phyloP scores from a whole-genome alignment of 192 early-diverging fungal genomes.

The Helicostylum pulchrum region DNA sequence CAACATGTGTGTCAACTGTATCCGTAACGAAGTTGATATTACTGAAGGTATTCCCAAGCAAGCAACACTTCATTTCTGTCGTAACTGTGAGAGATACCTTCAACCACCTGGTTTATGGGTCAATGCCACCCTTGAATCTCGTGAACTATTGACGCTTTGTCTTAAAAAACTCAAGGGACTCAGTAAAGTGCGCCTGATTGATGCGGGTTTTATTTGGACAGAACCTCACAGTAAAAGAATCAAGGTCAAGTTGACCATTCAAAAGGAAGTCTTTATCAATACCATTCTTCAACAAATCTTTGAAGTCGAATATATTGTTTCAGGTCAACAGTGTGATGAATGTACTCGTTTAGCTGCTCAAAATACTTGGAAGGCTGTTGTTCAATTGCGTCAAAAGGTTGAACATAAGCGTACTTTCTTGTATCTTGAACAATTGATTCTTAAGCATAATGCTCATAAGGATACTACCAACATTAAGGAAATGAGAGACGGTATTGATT shows the following conservation, averaged over 20 bases:
- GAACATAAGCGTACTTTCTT: conserved; percentile 98
- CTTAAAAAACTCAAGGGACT: conserved; percentile 90
- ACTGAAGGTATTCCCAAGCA: conserved; percentile 99
- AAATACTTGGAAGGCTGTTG: conserved; percentile 96
- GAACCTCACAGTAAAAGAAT: conserved; percentile 84
- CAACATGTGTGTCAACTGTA: conserved; percentile 98
- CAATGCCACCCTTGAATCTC: conserved; percentile 78
- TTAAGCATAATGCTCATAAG: conserved; percentile 95
- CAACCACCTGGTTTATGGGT: conserved; percentile 95
- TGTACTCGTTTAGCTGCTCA: conserved; percentile 94
- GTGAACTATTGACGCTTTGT: conserved; percentile 89
- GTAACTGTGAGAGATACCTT: conserved; percentile 94
- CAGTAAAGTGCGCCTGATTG: conserved; percentile 89
- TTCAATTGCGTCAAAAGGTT: conserved; percentile 98
- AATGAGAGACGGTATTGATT: conserved; percentile 93
- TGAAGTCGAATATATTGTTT: conserved; percentile 91
- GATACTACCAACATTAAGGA: conserved; percentile 99
- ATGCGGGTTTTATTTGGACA: conserved; percentile 98
- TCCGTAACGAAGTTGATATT: conserved; percentile 95
- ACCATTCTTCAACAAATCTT: conserved; percentile 97
- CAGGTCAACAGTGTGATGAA: conserved; percentile 92
- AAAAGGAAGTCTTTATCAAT: conserved; percentile 95
- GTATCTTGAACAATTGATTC: conserved; percentile 96
- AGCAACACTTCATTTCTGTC: conserved; percentile 92
- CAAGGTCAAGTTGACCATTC: conserved; percentile 98